These are phyloP conservation scores for Floccularia luteovirens DNA, from an alignment of 768 basidiomycete species.

Conservation along the genomic window DNA sequence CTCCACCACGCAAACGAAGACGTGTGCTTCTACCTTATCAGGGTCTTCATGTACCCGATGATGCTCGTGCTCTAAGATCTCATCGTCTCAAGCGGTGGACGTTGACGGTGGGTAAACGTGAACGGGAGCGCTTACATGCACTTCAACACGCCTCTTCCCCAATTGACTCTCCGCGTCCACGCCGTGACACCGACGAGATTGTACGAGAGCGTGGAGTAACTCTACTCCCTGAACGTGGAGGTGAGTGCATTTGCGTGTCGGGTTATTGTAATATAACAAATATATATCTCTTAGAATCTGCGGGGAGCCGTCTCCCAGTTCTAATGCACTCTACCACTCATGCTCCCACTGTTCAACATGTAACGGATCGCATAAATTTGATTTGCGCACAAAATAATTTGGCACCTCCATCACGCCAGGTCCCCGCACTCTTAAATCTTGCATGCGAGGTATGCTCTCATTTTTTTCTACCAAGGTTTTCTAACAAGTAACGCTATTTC, in stretches of 20 bases:
- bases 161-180: constrained; percentile 33
- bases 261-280: neutral
- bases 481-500: constrained; percentile 1
- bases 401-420: constrained; percentile 48
- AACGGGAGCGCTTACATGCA: constrained; percentile 61
- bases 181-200: constrained; percentile 57
- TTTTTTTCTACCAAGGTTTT: neutral
- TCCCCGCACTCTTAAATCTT: constrained; percentile 64
- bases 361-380: constrained; percentile 73
- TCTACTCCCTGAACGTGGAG: constrained; percentile 57
- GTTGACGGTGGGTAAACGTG: constrained; percentile 61
- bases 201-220: constrained; percentile 61
- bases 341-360: constrained; percentile 68
- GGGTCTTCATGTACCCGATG: constrained; percentile 47
- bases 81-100: constrained; percentile 68
- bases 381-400: constrained; percentile 76
- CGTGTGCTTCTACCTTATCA: constrained; percentile 70
- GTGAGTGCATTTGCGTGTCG: constrained; percentile 26
- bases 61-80: constrained; percentile 50
- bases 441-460: constrained; percentile 60
- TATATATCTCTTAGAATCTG: constrained; percentile 36
- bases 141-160: constrained; percentile 34
- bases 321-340: constrained; percentile 71
- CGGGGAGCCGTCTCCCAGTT: constrained; percentile 64
- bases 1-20: constrained; percentile 57